phyloP scores from a whole-genome alignment of 169 alveolate genomes.

The Neospora caninum region DNA sequence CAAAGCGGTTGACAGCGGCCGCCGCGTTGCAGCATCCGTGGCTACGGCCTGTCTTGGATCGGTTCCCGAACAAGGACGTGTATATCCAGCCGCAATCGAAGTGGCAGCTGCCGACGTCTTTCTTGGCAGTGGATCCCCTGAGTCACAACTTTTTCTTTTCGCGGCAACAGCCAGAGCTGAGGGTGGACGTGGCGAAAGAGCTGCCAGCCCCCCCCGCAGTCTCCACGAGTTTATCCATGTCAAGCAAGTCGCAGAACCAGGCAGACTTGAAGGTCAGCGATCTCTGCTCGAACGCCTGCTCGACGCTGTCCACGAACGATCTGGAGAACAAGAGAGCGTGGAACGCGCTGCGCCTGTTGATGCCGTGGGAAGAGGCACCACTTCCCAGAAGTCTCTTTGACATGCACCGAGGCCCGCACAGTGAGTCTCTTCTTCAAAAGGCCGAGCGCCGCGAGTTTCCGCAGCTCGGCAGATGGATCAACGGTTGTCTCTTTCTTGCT shows the following conservation, averaged over 20 bases:
- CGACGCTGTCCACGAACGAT: not conserved
- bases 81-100: not conserved
- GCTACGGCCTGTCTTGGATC: not conserved
- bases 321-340: not conserved
- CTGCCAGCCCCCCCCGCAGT: not conserved
- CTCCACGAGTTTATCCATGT: not conserved
- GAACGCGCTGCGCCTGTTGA: not conserved
- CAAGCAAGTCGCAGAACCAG: not conserved
- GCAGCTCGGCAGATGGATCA: too few relatives aligned
- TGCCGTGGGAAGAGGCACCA: not conserved
- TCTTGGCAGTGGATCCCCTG: not conserved
- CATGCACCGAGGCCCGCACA: not conserved
- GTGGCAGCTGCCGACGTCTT: not conserved
- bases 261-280: not conserved
- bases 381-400: not conserved
- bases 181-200: not conserved
- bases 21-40: conserved; percentile 45
- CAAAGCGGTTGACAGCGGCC: not conserved
- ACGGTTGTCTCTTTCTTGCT: too few relatives aligned
- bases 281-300: not conserved
- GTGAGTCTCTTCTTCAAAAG: not conserved
- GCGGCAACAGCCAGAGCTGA: not conserved
- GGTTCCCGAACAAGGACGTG: not conserved
- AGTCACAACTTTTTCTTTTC: not conserved
- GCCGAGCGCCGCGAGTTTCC: too few relatives aligned